phyloP scores from a whole-genome alignment of 1,139 yeast genomes.

The Eremothecium cymbalariae region DNA sequence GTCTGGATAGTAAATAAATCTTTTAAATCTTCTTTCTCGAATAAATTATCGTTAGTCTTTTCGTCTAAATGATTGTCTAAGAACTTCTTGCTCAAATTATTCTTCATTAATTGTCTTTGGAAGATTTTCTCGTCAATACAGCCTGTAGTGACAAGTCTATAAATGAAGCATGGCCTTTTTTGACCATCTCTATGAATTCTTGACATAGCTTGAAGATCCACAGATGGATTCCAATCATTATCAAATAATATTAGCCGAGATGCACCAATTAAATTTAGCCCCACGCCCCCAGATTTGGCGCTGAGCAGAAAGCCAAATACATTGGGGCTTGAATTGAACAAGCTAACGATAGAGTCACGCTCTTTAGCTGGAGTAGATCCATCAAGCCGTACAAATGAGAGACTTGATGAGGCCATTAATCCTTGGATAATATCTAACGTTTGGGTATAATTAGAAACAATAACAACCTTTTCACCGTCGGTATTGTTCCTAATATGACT shows the following conservation, averaged over 20 bases:
- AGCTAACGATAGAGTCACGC: constrained; percentile 57
- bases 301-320: constrained; percentile 69
- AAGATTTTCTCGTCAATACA: constrained; percentile 91
- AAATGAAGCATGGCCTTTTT: constrained; percentile 64
- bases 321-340: constrained; percentile 50
- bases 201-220: constrained; percentile 94
- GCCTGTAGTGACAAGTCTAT: constrained; percentile 78
- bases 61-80: constrained; percentile 42
- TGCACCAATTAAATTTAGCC: constrained; percentile 84
- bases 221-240: constrained; percentile 92
- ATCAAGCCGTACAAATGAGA: constrained; percentile 61
- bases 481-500: constrained; percentile 37
- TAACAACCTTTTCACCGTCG: constrained; percentile 63
- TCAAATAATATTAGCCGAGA: constrained; percentile 77
- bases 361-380: constrained; percentile 69
- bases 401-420: constrained; percentile 42
- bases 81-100: constrained; percentile 69
- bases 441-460: constrained; percentile 84
- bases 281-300: constrained; percentile 92
- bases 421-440: constrained; percentile 71
- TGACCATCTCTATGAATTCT: constrained; percentile 94
- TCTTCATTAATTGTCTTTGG: constrained; percentile 87
- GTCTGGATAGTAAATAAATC: constrained; percentile 60
- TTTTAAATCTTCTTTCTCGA: constrained; percentile 56
- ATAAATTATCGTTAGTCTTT: constrained; percentile 43